Base-by-base conservation (phyloP, 2,329 filamentous ascomycete species). In the Bimuria novae-zelandiae region DNA sequence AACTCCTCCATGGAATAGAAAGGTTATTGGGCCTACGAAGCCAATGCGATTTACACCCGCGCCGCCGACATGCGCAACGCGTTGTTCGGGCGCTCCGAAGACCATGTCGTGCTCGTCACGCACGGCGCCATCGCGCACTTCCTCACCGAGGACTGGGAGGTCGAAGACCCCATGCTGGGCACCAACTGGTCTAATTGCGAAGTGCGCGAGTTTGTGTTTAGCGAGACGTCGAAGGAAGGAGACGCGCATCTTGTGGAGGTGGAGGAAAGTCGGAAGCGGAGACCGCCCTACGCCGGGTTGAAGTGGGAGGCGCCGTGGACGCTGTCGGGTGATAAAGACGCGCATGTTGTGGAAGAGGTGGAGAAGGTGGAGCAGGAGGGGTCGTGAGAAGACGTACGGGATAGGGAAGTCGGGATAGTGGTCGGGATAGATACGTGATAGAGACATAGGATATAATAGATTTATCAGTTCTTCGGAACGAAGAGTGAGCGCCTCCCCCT, bases 51-150 rank as follows among this genome's bases (percentile, higher is more conserved):
- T n/a, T 54, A 54, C 16, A 59, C 60, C 39, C 67, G 71, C 12
- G 69, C 69, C 3, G 52, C 63, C 16, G 63, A 69, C 25, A 32
- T 73, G 12, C 62, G 68, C 23, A 65, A 49, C 19, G 70, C 60
- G 53, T 45, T 72, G 7, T 64, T 65, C 45, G 57, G 65, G 33
- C 63, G 70, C 3, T 46, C 63, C 7, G 70, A 72, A 49, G 30
- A 59, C 27, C 59, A 69, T 54, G 67, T 96, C 23, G 84, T 88
- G 0, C 80, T 92, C 1, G 90, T 95, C 7, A 88, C 90, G 3
- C 92, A 96, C 65, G 92, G 92, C 1, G 89, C 89, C 1, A 89
- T 92, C 62, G 70, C 96, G 64, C 92, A 96, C 71, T 95, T 90
- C 65, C 76, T 96, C 57, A 94, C 90, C 0, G 84, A 92, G 61